These are phyloP conservation scores for Lycium barbarum DNA, from an alignment of 257 asterid species.

Conservation along the genomic window DNA sequence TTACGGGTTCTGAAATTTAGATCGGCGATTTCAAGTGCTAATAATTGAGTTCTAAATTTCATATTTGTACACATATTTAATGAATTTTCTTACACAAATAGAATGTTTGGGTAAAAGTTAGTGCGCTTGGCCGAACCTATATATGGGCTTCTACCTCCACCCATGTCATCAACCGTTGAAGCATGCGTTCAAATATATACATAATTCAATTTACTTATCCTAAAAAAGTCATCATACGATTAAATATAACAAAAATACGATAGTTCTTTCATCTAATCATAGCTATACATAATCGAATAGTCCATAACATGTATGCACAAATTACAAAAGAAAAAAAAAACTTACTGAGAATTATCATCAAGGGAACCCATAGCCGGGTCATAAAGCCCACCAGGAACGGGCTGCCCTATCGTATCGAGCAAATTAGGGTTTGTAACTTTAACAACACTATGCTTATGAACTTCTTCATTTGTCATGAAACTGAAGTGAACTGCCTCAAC, in stretches of 20 bases:
- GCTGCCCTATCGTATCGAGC: slow-evolving; percentile 55
- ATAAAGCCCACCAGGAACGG: slow-evolving; percentile 72
- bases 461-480: slow-evolving; percentile 77
- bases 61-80: too few species aligned
- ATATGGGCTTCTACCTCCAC: too few species aligned
- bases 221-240: not conserved
- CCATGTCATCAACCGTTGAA: too few species aligned
- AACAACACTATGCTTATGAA: slow-evolving; percentile 60
- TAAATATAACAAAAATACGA: not conserved
- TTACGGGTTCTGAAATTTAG: too few species aligned
- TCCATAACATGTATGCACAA: too few species aligned
- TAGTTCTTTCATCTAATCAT: too few species aligned
- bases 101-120: too few species aligned
- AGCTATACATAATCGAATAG: too few species aligned
- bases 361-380: slow-evolving; percentile 80
- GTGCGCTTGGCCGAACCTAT: too few species aligned
- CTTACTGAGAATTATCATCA: slow-evolving; percentile 57
- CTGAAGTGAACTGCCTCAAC: slow-evolving; percentile 67
- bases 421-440: slow-evolving; percentile 60
- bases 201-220: not conserved
- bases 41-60: too few species aligned
- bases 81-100: too few species aligned
- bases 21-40: too few species aligned
- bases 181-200: not conserved
- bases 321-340: not conserved